Evolutionary conservation across 108 stramenopile genomes (phyloP).

Genomic region (Nannochloropsis salina): DNA sequence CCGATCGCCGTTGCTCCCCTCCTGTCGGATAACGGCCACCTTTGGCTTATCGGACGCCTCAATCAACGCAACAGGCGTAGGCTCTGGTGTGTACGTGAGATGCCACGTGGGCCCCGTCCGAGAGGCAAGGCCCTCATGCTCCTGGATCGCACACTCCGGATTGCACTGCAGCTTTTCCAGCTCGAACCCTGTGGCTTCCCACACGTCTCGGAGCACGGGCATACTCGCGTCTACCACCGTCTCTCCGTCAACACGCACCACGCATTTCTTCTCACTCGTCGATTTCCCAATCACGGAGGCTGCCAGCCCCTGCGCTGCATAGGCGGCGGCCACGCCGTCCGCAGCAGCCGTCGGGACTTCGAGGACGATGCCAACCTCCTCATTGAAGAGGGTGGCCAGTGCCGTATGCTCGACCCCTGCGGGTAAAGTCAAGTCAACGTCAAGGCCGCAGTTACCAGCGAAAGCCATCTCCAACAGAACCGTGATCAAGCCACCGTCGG

Average conservation of each 20-base stretch:
- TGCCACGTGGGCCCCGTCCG: constrained; percentile 75
- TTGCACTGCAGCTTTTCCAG: constrained; percentile 89
- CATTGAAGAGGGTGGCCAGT: constrained; percentile 80
- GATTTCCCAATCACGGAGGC: constrained; percentile 71
- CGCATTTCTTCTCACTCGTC: constrained; percentile 60
- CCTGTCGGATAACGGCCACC: constrained; percentile 91
- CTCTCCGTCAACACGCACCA: constrained; percentile 58
- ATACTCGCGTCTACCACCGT: constrained; percentile 49
- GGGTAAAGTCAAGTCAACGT: constrained; percentile 65
- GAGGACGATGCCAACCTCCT: constrained; percentile 80
- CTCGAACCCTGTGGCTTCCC: constrained; percentile 95
- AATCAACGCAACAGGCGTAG: constrained; percentile 27
- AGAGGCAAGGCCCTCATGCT: constrained; percentile 71
- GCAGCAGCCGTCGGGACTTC: constrained; percentile 66
- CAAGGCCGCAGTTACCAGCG: constrained; percentile 89
- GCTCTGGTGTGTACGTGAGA: constrained; percentile 61
- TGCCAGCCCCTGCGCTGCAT: constrained; percentile 63
- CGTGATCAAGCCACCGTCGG: constrained; percentile 79
- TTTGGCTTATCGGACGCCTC: constrained; percentile 66
- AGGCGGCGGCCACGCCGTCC: constrained; percentile 62
- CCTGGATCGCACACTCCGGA: constrained; percentile 80
- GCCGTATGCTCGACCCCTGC: constrained; percentile 55
- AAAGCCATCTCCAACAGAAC: constrained; percentile 91
- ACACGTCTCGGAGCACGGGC: constrained; percentile 70
- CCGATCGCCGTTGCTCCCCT: constrained; percentile 97